Evolutionary conservation across 306 rosid genomes (phyloP), one percentile per base, ranked within the genome.

Genomic region (Malus fusca): DNA sequence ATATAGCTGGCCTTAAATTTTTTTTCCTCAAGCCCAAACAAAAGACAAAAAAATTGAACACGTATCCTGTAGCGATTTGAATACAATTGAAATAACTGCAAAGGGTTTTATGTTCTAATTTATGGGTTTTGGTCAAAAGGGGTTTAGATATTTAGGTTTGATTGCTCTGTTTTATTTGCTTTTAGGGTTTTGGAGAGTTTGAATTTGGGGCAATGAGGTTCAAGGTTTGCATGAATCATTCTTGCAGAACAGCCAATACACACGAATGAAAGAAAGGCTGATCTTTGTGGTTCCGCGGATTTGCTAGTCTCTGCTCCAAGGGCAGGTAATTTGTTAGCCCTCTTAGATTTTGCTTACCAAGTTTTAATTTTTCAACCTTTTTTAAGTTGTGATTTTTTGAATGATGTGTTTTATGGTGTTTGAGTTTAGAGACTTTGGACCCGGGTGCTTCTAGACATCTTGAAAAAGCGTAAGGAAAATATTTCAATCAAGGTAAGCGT

Each of bases 401-500:
- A 31, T 30, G 33, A 30, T 30, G 33, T 30, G 33, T 30, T 30
- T 30, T 30, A 30, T 30, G 33, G 33, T 30, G 30, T 28, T 28
- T 28, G 3, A 28, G 30, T 28, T 28, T 28, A 3, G 30, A 28
- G 30, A 28, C 30, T 28, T 28, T 28, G 3, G 30, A 28, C 30
- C 30, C 3, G 3, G 28, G 3, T 28, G 30, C 3, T 28, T 28
- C 30, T 0, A 2, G 30, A 28, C 3, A 90, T 92, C 77, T 84
- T 95, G 87, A 92, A 95, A 75, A 92, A 89, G 82, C 99, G 92
- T 31, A 95, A 95, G 91, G 99, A 93, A 63, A 95, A 95, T 82
- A 95, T 95, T 66, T 95, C 97, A 19, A 95, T 95, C 69, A 95
- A 92, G 93, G 97, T 95, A 63, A 78, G 83, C 69, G 5, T 77